Evolutionary conservation across 805 yeast species (phyloP).

Genomic region (Saccharomycopsis javanensis): DNA sequence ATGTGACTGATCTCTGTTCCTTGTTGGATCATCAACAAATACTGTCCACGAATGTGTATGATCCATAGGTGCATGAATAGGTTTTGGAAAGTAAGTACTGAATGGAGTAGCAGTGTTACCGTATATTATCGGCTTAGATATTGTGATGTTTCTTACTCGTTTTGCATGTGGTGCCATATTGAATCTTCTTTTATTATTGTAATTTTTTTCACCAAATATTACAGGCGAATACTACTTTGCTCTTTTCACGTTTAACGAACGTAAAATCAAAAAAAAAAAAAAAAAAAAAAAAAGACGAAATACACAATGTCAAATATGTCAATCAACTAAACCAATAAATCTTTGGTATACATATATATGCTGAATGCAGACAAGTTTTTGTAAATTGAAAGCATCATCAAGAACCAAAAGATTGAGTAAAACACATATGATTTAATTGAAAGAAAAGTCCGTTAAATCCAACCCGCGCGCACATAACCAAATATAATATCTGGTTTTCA

Average conservation of each 20-base stretch:
- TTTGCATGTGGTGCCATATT: slow-evolving; percentile 19
- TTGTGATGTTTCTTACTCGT: slow-evolving; percentile 39
- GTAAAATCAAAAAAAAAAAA: too few relatives aligned
- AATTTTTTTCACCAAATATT: too few relatives aligned
- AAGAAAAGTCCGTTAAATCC: background rate
- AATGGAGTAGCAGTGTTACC: slow-evolving; percentile 75
- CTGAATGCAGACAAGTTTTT: too few relatives aligned
- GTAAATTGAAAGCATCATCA: too few relatives aligned
- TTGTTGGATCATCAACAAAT: slow-evolving; percentile 69
- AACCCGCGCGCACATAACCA: background rate
- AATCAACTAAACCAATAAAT: too few relatives aligned
- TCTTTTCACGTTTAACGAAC: too few relatives aligned
- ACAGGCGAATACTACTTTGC: too few relatives aligned
- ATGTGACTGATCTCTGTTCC: slow-evolving; percentile 67
- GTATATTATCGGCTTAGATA: slow-evolving; percentile 68
- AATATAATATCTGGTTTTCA: background rate
- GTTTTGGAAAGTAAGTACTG: slow-evolving; percentile 36
- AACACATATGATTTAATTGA: too few relatives aligned
- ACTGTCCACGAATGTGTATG: slow-evolving; percentile 97
- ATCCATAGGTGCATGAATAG: slow-evolving; percentile 63
- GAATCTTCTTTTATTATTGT: background rate
- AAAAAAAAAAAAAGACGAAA: too few relatives aligned
- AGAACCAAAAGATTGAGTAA: background rate
- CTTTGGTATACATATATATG: too few relatives aligned
- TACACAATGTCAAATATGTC: too few relatives aligned